Conservation (phyloP, 768 basidiomycete species). For the Hypsizygus marmoreus region DNA sequence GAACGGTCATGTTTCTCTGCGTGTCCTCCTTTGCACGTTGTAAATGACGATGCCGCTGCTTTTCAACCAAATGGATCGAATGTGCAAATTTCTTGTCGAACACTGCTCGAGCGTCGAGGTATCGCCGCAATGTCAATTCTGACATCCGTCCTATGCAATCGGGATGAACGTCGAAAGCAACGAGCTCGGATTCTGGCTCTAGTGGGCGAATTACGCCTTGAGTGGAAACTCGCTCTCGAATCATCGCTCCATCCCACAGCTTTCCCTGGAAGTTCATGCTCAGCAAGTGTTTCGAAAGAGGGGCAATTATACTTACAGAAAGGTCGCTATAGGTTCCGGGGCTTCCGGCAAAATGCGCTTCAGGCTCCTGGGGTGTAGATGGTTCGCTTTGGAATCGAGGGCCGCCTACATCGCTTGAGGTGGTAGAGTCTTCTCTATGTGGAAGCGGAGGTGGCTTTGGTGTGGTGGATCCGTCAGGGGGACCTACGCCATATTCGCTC, state of each 20-base stretch:
- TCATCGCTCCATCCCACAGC: conserved; percentile 64
- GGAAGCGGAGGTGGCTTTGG: neutral
- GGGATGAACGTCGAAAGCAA: conserved; percentile 62
- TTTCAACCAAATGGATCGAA: conserved; percentile 60
- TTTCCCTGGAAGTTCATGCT: conserved; percentile 29
- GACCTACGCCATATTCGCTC: conserved; percentile 4
- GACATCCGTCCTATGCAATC: conserved; percentile 75
- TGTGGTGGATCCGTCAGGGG: neutral
- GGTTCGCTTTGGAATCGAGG: conserved; percentile 30
- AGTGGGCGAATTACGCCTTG: conserved; percentile 81
- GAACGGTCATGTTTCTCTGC: conserved; percentile 49
- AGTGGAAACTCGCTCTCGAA: conserved; percentile 87
- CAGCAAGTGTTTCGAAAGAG: neutral
- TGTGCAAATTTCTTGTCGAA: conserved; percentile 72
- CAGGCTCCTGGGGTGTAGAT: conserved; percentile 10
- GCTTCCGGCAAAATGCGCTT: conserved; percentile 59
- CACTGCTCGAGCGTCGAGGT: conserved; percentile 56
- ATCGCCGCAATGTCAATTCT: conserved; percentile 77
- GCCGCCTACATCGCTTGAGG: conserved; percentile 36
- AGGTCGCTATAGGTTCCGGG: conserved; percentile 52
- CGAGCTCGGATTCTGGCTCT: conserved; percentile 68
- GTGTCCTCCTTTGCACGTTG: conserved; percentile 67
- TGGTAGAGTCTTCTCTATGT: conserved; percentile 6
- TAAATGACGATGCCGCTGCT: conserved; percentile 63
- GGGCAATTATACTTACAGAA: conserved; percentile 37